phyloP scores from a whole-genome alignment of 345 rosid genomes.

The Populus davidiana region DNA sequence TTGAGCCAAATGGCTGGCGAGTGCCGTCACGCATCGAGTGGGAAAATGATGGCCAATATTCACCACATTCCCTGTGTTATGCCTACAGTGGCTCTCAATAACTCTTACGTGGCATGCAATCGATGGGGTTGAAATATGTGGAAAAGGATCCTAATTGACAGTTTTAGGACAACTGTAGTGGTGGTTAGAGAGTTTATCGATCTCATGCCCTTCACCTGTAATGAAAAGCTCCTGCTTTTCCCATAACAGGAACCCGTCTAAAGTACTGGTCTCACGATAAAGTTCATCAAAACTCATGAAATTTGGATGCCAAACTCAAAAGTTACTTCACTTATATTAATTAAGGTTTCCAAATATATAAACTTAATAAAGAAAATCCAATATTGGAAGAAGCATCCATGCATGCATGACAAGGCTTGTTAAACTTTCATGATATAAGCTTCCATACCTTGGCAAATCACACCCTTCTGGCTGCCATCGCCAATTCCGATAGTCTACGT shows the following conservation, averaged over 20 bases:
- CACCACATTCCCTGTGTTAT: too few relatives aligned
- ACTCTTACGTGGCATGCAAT: too few relatives aligned
- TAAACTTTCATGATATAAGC: not conserved
- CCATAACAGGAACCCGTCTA: not conserved
- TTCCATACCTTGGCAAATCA: conserved; percentile 63
- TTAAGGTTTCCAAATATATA: not conserved
- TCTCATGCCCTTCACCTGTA: not conserved
- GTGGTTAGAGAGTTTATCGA: not conserved
- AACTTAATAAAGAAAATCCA: not conserved
- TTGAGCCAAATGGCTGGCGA: too few relatives aligned
- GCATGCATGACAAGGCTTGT: not conserved
- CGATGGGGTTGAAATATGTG: not conserved
- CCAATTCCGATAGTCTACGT: conserved; percentile 64
- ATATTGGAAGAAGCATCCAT: not conserved
- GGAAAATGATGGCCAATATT: not conserved
- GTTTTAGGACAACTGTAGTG: not conserved
- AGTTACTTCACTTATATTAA: not conserved
- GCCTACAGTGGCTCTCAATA: not conserved
- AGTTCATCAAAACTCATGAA: not conserved
- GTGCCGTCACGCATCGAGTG: too few relatives aligned
- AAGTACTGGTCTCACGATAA: not conserved
- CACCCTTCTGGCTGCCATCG: conserved; percentile 86
- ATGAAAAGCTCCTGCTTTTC: not conserved
- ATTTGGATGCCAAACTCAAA: not conserved
- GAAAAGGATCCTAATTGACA: not conserved